Evolutionary conservation across 2,329 filamentous ascomycete genomes (phyloP), one percentile per base, ranked within the genome.

Genomic region (Aspergillus terreus): DNA sequence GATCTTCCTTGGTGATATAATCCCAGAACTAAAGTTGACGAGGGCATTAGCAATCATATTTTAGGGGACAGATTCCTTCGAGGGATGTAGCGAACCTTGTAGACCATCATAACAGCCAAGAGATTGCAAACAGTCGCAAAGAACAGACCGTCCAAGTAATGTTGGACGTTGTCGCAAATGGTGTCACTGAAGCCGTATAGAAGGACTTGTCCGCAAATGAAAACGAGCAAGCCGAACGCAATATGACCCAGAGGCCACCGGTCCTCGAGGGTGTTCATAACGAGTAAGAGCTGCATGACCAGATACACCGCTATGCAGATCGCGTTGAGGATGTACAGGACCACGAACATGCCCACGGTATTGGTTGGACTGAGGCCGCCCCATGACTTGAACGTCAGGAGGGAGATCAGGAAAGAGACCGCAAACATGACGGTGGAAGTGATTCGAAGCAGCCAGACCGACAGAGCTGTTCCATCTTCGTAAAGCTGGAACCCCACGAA

Each of bases 401-500:
- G 82, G 17, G 90, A 88, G 47, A 99, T 86, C 48, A 92, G 83
- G 66, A 94, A 94, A 44, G 87, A 88, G 64, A 99, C 84, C 57
- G 87, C 76, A 74, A 96, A 97, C 76, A 95, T 92, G 57, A 79
- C 82, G 14, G 87, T 73, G 2, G 90, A 95, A 67, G 83, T 85
- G 27, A 89, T 74, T 48, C 92, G 86, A 55, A 99, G 77, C 62
- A 96, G 84, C 94, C 94, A 99, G 41, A 99, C 86, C 0, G 92
- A 96, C 38, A 97, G 77, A 2, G 87, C 86, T 1, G 94, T 99
- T 46, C 94, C 94, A 65, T 99, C 94, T 73, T 99, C 94, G 71
- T 99, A 99, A 11, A 99, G 79, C 73, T 97, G 94, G 73, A 99
- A 99, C 32, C 94, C 94, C 49, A 99, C 92, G 66, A 99, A 99